phyloP scores from a whole-genome alignment of 768 basidiomycete species.

The Naganishia vaughanmartiniae region DNA sequence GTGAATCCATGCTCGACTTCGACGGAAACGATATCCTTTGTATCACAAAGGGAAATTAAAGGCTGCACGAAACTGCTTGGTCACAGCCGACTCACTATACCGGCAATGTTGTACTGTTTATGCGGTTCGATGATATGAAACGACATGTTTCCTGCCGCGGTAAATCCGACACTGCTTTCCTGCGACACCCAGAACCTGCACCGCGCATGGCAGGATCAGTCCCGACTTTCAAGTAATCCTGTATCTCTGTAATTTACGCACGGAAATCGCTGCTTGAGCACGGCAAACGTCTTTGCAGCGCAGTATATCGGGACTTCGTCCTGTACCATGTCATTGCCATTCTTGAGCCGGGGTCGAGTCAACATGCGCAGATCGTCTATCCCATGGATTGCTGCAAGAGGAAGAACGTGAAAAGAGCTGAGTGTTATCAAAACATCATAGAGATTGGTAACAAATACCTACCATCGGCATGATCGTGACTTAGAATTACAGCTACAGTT shows the following conservation, averaged over 20 bases:
- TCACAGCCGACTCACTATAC: background rate
- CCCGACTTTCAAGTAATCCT: background rate
- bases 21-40: background rate
- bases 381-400: background rate
- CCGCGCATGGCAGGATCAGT: background rate
- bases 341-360: background rate
- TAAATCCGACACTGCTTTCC: background rate
- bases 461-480: slow-evolving; percentile 15
- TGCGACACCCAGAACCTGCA: background rate
- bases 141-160: background rate
- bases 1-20: slow-evolving; percentile 12
- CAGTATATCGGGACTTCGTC: background rate
- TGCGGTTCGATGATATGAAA: slow-evolving; percentile 11
- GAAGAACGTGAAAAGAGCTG: background rate
- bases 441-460: background rate
- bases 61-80: background rate
- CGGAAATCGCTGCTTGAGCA: slow-evolving; percentile 1
- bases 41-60: background rate
- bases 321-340: background rate
- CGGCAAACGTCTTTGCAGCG: background rate
- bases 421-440: no score
- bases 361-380: slow-evolving; percentile 7
- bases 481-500: background rate
- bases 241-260: background rate
- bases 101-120: background rate